A percentile compares a stretch with the other conserved stretches of the same genome.
These are phyloP conservation scores for Alternaria brassicicola DNA, from an alignment of 2,329 filamentous ascomycete genomes.

Conservation along the genomic window DNA sequence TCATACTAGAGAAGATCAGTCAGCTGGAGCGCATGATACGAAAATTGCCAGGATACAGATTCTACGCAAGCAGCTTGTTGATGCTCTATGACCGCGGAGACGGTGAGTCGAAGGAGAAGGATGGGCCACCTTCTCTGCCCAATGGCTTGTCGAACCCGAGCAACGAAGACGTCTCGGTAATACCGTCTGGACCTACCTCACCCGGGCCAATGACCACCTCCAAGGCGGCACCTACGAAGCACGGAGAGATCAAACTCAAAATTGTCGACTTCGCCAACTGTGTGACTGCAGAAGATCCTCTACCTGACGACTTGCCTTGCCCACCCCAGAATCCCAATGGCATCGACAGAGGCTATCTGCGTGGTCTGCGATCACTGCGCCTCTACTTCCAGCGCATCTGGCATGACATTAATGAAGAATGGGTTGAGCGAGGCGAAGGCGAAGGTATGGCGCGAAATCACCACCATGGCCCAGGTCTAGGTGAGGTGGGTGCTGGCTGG, in stretches of 20 bases:
- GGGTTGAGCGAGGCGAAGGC: conserved; percentile 53
- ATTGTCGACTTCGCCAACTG: conserved; percentile 99
- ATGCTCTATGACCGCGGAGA: conserved; percentile 95
- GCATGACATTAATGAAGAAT: conserved; percentile 68
- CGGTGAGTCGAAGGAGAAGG: conserved; percentile 54
- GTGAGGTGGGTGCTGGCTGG: conserved; percentile 42
- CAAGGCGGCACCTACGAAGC: conserved; percentile 29
- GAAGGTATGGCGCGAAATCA: conserved; percentile 46
- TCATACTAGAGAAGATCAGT: conserved; percentile 81
- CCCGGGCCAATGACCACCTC: conserved; percentile 20
- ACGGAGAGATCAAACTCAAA: conserved; percentile 79
- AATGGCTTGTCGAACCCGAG: conserved; percentile 23
- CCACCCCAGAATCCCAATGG: conserved; percentile 81
- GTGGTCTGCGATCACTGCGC: conserved; percentile 77
- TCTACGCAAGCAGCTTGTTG: conserved; percentile 92
- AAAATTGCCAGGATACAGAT: conserved; percentile 81
- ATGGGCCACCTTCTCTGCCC: conserved; percentile 5
- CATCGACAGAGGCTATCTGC: conserved; percentile 86
- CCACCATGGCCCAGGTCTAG: conserved; percentile 42
- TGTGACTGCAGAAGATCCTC: conserved; percentile 79
- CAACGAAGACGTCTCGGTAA: conserved; percentile 28
- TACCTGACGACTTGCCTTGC: conserved; percentile 66
- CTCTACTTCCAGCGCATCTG: conserved; percentile 89
- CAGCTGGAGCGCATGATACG: conserved; percentile 83
- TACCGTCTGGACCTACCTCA: conserved; percentile 36